Evolutionary conservation across 2,329 filamentous ascomycete species (phyloP), one percentile per base, ranked within the genome.

Genomic region (Cytospora paraplurivora): DNA sequence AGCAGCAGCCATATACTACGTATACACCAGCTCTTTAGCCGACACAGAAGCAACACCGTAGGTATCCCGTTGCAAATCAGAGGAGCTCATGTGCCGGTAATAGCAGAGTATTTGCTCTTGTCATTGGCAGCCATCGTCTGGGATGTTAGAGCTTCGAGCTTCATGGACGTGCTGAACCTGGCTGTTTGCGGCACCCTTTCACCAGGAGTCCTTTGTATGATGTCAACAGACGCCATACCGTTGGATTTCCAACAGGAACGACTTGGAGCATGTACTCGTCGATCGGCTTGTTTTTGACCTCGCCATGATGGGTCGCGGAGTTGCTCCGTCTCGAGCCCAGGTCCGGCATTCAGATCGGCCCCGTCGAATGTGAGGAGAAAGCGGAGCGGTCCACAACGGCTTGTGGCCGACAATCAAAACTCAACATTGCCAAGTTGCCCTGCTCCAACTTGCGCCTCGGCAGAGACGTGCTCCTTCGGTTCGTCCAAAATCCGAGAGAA

Each of bases 371-470:
- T 52, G 49, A 52, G 51, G 59, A 55, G 59, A 61, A 61, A 13
- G 59, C 59, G 59, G 59, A 61, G 59, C 49, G 38, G 59, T 61
- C 53, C 59, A 61, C 59, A 61, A 55, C 59, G 59, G 59, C 51
- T 52, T 61, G 51, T 61, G 59, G 41, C 59, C 59, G 59, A 61
- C 59, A 34, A 17, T 41, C n/a, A 27, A 49, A 34, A 7, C 38
- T 52, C 34, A 37, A 27, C 7, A 15, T 13, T 33, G 49, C 34
- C 49, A 27, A 27, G 27, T 27, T 27, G 4, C 27, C 27, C 27
- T 27, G 27, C 27, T 27, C 27, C 27, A 27, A 27, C 27, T 27
- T 27, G 27, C 27, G 21, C n/a, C n/a, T 51, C 58, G 51, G 51
- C 19, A 61, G 58, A 19, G 32, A 1, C 37, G 34, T 54, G 8